Percentiles rank a stretch among this genome's conserved stretches.
These are phyloP conservation scores for Hypoxylon sp. DNA, from an alignment of 2,329 filamentous ascomycete genomes.

Conservation along the genomic window DNA sequence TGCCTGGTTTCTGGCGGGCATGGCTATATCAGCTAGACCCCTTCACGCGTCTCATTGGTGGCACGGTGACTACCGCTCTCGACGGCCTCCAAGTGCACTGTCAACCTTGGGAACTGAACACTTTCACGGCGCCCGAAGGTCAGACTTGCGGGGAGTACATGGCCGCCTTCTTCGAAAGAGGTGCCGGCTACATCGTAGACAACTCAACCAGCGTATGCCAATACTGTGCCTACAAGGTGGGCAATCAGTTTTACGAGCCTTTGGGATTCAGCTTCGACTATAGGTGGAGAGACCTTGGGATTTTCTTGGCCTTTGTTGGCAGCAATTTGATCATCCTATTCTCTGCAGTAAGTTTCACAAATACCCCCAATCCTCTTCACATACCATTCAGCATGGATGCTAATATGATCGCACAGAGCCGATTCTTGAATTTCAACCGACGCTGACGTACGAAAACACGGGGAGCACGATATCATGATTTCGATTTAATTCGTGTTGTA, in stretches of 20 bases:
- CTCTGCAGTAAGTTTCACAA: slow-evolving; percentile 61
- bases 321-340: slow-evolving; percentile 79
- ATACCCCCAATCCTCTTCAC: background rate
- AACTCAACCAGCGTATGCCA: slow-evolving; percentile 77
- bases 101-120: slow-evolving; percentile 72
- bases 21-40: slow-evolving; percentile 89
- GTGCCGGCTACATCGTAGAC: slow-evolving; percentile 81
- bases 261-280: slow-evolving; percentile 76
- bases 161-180: slow-evolving; percentile 74
- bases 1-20: slow-evolving; percentile 81
- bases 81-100: slow-evolving; percentile 76
- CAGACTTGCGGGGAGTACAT: slow-evolving; percentile 84
- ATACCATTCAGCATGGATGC: slow-evolving; percentile 14
- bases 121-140: slow-evolving; percentile 75
- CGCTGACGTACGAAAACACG: slow-evolving; percentile 53
- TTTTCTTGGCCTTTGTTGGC: slow-evolving; percentile 80
- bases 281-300: slow-evolving; percentile 87
- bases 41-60: slow-evolving; percentile 84
- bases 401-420: slow-evolving; percentile 57
- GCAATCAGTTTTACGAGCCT: slow-evolving; percentile 82
- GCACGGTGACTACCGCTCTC: slow-evolving; percentile 84
- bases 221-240: slow-evolving; percentile 86
- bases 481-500: slow-evolving; percentile 1
- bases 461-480: slow-evolving; percentile 14
- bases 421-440: slow-evolving; percentile 69